Conservation (phyloP, 1,139 yeast species). For the Taphrina deformans region DNA sequence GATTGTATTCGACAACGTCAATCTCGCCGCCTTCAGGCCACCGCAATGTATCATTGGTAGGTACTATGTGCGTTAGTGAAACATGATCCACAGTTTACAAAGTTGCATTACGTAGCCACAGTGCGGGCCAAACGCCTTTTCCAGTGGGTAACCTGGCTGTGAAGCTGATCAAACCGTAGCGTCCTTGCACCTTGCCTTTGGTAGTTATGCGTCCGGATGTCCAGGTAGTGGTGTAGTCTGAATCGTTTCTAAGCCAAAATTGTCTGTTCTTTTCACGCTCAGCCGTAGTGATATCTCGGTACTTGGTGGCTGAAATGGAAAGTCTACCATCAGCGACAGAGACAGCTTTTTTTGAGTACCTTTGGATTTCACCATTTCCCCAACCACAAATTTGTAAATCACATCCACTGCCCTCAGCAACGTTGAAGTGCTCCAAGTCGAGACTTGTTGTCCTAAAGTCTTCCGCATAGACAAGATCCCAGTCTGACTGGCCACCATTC, state of each 20-base stretch:
- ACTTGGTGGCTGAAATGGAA: not conserved
- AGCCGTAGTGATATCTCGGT: not conserved
- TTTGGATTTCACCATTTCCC: conserved; percentile 11
- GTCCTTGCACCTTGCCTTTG: not conserved
- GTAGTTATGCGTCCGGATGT: not conserved
- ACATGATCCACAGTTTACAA: not conserved
- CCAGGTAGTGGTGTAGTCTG: conserved; percentile 1
- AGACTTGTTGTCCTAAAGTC: not conserved
- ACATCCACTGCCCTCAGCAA: not conserved
- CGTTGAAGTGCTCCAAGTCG: not conserved
- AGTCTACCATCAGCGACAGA: not conserved
- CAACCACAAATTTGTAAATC: not conserved
- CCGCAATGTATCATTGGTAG: not conserved
- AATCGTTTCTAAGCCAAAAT: not conserved
- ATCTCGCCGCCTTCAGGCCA: conserved; percentile 4
- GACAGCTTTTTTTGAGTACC: not conserved
- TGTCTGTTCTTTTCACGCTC: conserved; percentile 7
- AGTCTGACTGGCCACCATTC: not conserved
- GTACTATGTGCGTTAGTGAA: not conserved
- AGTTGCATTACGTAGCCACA: not conserved
- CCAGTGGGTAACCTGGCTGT: conserved; percentile 10
- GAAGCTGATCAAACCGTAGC: conserved; percentile 1
- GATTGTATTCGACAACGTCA: conserved; percentile 2
- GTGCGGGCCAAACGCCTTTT: conserved; percentile 5
- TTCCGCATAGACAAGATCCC: conserved; percentile 4